These are phyloP conservation scores for Epichloe scottii DNA, from an alignment of 2,329 filamentous ascomycete species.

Conservation along the genomic window DNA sequence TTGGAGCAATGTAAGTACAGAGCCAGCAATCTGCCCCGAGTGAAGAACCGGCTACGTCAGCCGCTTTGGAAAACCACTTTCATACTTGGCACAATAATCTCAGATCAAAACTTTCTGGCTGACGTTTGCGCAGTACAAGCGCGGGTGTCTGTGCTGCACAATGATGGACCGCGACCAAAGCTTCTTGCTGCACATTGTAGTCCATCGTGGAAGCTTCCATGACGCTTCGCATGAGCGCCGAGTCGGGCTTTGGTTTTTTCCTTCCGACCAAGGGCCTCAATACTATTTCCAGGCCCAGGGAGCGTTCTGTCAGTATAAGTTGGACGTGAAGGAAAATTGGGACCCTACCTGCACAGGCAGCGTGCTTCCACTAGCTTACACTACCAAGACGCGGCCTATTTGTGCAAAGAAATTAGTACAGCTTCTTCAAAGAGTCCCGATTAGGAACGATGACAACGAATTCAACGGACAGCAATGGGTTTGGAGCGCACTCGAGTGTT, in stretches of 20 bases:
- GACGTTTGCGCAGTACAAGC: not conserved
- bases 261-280: conserved; percentile 4
- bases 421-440: conserved; percentile 5
- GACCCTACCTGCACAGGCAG: conserved; percentile 7
- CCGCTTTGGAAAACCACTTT: no score
- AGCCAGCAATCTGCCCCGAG: not conserved
- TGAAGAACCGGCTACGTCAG: no score
- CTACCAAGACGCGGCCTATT: conserved; percentile 6
- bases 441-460: conserved; percentile 7
- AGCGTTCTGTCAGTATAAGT: conserved; percentile 1
- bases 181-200: conserved; percentile 8
- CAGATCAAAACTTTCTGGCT: not conserved
- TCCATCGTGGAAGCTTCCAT: conserved; percentile 8
- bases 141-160: not conserved
- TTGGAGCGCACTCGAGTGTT: conserved; percentile 4
- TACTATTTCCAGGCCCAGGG: conserved; percentile 7
- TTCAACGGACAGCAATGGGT: conserved; percentile 10
- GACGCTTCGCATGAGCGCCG: conserved; percentile 8
- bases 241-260: conserved; percentile 7
- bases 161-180: not conserved
- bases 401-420: conserved; percentile 2
- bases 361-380: conserved; percentile 7
- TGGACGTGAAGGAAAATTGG: conserved; percentile 7
- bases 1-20: not conserved
- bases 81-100: no score